phyloP scores from a whole-genome alignment of 768 basidiomycete genomes.

The Collybiopsis confluens region DNA sequence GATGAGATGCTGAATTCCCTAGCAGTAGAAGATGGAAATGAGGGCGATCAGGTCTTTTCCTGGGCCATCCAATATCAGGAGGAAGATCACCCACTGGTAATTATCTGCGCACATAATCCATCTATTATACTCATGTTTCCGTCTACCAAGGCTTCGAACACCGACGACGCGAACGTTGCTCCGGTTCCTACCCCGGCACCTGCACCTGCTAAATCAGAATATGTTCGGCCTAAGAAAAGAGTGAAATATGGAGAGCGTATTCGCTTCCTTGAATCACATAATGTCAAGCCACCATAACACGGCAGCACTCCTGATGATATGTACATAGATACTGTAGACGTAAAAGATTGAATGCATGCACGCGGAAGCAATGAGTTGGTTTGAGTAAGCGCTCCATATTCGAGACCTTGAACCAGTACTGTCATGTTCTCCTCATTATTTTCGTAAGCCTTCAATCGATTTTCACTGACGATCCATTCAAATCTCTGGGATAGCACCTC shows the following conservation, averaged over 20 bases:
- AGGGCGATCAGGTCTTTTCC: conserved; percentile 30
- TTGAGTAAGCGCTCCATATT: background rate
- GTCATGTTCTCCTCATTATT: conserved; percentile 77
- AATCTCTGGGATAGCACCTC: conserved; percentile 36
- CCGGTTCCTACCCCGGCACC: background rate
- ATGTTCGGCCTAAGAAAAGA: background rate
- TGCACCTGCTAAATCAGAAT: background rate
- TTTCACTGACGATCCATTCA: background rate
- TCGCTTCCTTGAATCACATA: background rate
- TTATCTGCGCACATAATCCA: conserved; percentile 1
- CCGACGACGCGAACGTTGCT: background rate
- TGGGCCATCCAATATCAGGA: conserved; percentile 9
- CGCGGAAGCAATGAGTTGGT: too few species aligned
- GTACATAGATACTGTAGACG: too few species aligned
- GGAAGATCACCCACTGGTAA: conserved; percentile 9
- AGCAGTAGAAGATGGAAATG: conserved; percentile 22
- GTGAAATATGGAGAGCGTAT: conserved; percentile 1
- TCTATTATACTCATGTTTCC: background rate
- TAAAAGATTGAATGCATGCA: background rate
- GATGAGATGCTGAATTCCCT: conserved; percentile 7
- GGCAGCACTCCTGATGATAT: too few species aligned
- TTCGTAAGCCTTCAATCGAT: conserved; percentile 51
- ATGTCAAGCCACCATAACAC: too few species aligned
- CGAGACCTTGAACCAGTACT: conserved; percentile 1
- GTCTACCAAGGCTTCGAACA: background rate